These are phyloP conservation scores for Lecanicillium sp. DNA, from an alignment of 2,329 filamentous ascomycete species.

Conservation along the genomic window DNA sequence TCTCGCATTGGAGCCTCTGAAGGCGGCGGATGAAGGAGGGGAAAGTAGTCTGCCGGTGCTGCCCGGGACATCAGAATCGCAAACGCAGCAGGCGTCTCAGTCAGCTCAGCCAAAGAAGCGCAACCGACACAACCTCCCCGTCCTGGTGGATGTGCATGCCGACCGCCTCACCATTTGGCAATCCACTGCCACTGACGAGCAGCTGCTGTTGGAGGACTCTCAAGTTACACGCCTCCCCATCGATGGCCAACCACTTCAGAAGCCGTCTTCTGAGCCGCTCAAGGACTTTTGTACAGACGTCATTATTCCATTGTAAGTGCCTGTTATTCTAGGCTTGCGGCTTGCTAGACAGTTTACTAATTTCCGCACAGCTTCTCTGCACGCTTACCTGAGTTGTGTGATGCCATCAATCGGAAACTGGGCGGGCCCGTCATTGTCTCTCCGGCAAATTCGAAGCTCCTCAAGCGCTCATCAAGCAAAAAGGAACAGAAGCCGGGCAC, in stretches of 20 bases:
- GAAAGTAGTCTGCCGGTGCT: conserved; percentile 41
- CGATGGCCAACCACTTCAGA: conserved; percentile 30
- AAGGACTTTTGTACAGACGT: conserved; percentile 75
- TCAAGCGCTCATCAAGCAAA: conserved; percentile 33
- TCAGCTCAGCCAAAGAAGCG: conserved; percentile 40
- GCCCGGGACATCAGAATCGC: conserved; percentile 26
- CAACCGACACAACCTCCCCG: conserved; percentile 54
- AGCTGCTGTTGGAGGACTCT: conserved; percentile 41
- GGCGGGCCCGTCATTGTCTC: conserved; percentile 61
- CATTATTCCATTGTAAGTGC: conserved; percentile 65
- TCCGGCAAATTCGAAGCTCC: conserved; percentile 40
- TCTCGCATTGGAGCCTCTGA: conserved; percentile 56
- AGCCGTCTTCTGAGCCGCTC: conserved; percentile 51
- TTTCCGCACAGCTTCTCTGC: conserved; percentile 55
- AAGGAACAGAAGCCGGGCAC: conserved; percentile 44
- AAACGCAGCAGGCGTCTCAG: conserved; percentile 22
- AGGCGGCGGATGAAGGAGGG: conserved; percentile 28
- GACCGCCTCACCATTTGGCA: conserved; percentile 82
- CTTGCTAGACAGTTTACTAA: conserved; percentile 30
- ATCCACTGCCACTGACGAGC: conserved; percentile 58
- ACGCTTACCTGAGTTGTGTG: conserved; percentile 64
- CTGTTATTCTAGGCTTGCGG: too few relatives aligned
- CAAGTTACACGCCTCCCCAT: conserved; percentile 26
- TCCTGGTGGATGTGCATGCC: conserved; percentile 64
- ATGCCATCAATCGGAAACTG: conserved; percentile 65